Evolutionary conservation across 2,329 filamentous ascomycete species (phyloP).

Genomic region (Scedosporium aurantiacum): DNA sequence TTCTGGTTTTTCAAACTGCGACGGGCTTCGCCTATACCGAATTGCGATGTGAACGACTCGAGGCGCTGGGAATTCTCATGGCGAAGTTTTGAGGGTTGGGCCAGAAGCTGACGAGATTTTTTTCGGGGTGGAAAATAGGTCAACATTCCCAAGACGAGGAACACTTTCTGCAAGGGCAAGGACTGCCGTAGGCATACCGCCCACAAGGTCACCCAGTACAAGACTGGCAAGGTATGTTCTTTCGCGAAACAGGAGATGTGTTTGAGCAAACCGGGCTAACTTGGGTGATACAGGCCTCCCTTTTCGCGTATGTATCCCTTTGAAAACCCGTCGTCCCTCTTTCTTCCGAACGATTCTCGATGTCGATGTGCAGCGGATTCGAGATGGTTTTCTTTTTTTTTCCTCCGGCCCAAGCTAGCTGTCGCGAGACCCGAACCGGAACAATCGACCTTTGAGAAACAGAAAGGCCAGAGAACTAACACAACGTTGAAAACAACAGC

Average conservation of each 20-base stretch:
- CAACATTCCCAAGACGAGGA: slow-evolving; percentile 96
- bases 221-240: slow-evolving; percentile 70
- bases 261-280: neutral
- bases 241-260: neutral
- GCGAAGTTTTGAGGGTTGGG: neutral
- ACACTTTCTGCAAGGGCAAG: slow-evolving; percentile 96
- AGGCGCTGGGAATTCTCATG: neutral
- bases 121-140: slow-evolving; percentile 45
- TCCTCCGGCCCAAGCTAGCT: no score
- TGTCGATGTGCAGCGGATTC: no score
- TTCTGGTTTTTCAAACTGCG: neutral
- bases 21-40: neutral
- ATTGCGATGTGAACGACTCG: neutral
- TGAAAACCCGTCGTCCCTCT: neutral
- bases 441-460: neutral
- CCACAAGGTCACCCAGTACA: slow-evolving; percentile 94
- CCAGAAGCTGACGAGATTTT: slow-evolving; percentile 10
- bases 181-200: slow-evolving; percentile 85
- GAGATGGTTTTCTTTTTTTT: no score
- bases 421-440: no score
- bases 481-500: slow-evolving; percentile 7
- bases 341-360: neutral
- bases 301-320: slow-evolving; percentile 51
- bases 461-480: neutral
- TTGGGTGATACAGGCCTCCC: slow-evolving; percentile 57